These are phyloP conservation scores for Dipodascus albidus DNA, from an alignment of 805 yeast genomes.

Conservation along the genomic window DNA sequence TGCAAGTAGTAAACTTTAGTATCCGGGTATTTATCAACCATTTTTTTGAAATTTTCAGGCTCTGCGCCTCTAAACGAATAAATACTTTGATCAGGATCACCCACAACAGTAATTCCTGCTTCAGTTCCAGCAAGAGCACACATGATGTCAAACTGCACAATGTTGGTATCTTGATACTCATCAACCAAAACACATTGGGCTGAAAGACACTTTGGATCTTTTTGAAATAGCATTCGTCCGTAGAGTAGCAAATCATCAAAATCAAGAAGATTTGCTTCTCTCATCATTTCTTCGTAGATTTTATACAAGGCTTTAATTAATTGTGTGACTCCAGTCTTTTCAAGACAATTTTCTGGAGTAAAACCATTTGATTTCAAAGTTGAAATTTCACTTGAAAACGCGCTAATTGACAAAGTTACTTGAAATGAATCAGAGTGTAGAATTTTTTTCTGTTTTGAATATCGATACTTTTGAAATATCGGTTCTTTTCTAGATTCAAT, in stretches of 20 bases:
- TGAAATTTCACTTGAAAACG: not conserved
- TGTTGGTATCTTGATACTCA: conserved; percentile 89
- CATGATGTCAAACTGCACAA: conserved; percentile 61
- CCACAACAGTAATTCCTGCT: conserved; percentile 61
- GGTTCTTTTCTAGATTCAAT: conserved; percentile 29
- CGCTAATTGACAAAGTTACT: not conserved
- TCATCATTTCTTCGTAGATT: conserved; percentile 40
- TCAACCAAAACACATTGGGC: conserved; percentile 73
- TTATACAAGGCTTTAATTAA: not conserved
- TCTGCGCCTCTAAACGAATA: conserved; percentile 82
- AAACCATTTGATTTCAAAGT: conserved; percentile 11
- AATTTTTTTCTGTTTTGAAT: conserved; percentile 2
- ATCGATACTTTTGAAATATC: conserved; percentile 10
- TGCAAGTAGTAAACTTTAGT: conserved; percentile 34
- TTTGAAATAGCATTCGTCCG: conserved; percentile 38
- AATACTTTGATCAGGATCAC: conserved; percentile 94
- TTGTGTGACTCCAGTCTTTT: not conserved
- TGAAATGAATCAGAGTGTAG: not conserved
- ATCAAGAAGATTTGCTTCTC: conserved; percentile 39
- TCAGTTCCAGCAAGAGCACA: conserved; percentile 32
- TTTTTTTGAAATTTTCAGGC: conserved; percentile 47
- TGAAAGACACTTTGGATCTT: conserved; percentile 32
- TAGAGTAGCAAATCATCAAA: conserved; percentile 72
- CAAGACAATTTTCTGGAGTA: conserved; percentile 2
- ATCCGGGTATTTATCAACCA: conserved; percentile 34